Conservation (phyloP, 1,284 basidiomycete genomes). For the Neonothopanus nambi region DNA sequence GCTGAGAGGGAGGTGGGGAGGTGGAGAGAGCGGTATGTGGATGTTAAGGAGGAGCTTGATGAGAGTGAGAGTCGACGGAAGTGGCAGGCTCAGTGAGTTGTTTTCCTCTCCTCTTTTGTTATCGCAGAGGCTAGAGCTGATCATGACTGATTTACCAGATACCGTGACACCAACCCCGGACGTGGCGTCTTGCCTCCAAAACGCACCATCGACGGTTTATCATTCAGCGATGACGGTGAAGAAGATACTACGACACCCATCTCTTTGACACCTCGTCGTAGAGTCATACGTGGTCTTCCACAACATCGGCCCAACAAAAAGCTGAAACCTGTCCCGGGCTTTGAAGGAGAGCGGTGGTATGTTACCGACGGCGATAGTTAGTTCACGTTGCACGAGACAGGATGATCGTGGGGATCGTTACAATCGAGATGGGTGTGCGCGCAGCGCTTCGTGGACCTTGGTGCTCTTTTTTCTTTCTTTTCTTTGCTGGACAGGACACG, state of each 20-base stretch:
- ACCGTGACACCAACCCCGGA: too few species aligned
- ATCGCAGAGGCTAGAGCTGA: too few species aligned
- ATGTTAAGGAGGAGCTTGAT: constrained; percentile 4
- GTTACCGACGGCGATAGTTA: too few species aligned
- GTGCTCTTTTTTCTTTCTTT: too few species aligned
- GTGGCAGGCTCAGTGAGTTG: background rate
- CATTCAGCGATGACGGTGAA: background rate
- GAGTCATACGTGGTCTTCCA: constrained; percentile 9
- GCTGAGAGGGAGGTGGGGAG: background rate
- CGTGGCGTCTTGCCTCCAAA: background rate
- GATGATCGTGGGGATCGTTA: too few species aligned
- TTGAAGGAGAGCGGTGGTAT: too few species aligned
- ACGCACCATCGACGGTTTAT: background rate
- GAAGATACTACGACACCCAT: background rate
- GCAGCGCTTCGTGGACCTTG: too few species aligned
- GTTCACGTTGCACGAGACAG: too few species aligned
- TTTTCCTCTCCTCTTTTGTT: background rate
- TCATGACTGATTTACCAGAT: background rate
- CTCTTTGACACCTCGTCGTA: constrained; percentile 5
- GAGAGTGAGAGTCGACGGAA: background rate
- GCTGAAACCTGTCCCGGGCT: too few species aligned
- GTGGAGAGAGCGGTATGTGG: constrained; percentile 3
- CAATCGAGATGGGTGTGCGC: too few species aligned
- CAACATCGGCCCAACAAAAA: background rate
- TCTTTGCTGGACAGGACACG: too few species aligned